Conservation (phyloP, 306 rosid species). For the Vigna reflexopilosa region DNA sequence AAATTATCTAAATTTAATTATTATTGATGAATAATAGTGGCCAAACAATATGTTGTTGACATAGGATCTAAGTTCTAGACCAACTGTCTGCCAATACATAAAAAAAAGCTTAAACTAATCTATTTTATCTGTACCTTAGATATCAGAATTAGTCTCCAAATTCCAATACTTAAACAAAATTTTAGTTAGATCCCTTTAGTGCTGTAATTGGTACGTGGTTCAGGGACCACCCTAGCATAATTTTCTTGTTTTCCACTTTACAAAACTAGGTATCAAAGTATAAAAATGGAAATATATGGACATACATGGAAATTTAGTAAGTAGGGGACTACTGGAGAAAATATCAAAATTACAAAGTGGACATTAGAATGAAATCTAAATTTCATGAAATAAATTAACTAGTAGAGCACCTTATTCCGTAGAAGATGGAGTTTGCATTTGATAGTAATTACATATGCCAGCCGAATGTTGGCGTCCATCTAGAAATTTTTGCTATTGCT, state of each 20-base stretch:
- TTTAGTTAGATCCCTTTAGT: neutral
- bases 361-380: neutral
- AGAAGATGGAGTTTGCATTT: no score
- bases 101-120: neutral
- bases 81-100: neutral
- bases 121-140: neutral
- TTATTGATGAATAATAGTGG: no score
- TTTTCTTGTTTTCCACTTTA: neutral
- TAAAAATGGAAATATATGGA: neutral
- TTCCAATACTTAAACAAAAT: neutral
- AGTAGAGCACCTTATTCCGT: neutral
- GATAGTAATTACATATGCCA: no score
- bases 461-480: neutral
- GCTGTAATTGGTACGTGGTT: neutral
- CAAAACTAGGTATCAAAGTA: neutral
- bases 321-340: neutral
- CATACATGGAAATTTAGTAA: neutral
- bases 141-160: neutral
- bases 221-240: neutral
- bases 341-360: neutral
- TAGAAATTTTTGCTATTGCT: neutral
- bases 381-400: neutral
- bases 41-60: neutral
- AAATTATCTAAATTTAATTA: no score
- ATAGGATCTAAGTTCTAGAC: neutral